Conservation (phyloP, 257 asterid species). For the Solanum etuberosum region DNA sequence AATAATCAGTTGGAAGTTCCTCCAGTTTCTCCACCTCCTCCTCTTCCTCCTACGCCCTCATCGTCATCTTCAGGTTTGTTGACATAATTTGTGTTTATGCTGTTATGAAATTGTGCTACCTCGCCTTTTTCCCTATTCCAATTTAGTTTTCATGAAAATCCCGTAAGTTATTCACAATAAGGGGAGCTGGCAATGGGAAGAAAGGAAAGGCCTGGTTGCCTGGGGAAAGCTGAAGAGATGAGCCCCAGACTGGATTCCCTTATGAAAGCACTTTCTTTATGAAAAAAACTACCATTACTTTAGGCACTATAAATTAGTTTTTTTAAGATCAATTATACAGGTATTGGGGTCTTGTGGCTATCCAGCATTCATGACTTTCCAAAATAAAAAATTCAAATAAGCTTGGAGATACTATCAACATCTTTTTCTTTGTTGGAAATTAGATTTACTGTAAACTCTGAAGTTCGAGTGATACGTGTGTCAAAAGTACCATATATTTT, state of each 20-base stretch:
- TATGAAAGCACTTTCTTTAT: not conserved
- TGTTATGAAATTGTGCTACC: not conserved
- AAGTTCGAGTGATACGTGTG: not conserved
- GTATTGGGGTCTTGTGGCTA: not conserved
- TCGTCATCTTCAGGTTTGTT: conserved; percentile 38
- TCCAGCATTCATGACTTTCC: not conserved
- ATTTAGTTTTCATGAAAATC: not conserved
- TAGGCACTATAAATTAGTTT: not conserved
- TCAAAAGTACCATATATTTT: not conserved
- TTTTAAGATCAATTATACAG: not conserved
- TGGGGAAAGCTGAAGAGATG: not conserved
- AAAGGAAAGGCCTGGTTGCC: not conserved
- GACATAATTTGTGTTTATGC: not conserved
- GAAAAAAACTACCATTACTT: not conserved
- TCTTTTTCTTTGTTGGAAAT: not conserved
- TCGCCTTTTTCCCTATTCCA: not conserved
- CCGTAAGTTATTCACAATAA: not conserved
- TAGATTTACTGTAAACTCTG: not conserved
- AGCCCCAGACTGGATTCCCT: not conserved
- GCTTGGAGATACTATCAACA: not conserved
- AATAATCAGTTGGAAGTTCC: conserved; percentile 37
- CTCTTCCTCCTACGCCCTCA: conserved; percentile 42
- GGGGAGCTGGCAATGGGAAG: not conserved
- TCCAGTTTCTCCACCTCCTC: conserved; percentile 72
- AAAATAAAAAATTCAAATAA: not conserved